Conservation (phyloP, 106 monocot species). For the Apostasia shenzhenica region DNA sequence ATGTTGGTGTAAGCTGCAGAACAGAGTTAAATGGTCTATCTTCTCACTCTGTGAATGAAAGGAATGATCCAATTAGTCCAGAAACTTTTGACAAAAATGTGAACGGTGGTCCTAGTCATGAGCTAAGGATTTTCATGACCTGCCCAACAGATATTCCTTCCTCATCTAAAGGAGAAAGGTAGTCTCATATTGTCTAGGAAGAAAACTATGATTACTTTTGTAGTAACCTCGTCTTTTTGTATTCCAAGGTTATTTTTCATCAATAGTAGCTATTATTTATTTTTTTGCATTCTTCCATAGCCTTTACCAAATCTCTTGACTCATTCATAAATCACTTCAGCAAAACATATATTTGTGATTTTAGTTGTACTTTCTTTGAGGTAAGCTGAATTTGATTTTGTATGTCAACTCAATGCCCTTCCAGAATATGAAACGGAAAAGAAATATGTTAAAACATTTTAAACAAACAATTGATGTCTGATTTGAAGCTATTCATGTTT, state of each 20-base stretch:
- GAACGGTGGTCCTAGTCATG: constrained; percentile 3
- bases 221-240: neutral
- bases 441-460: no score
- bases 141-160: constrained; percentile 14
- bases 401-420: no score
- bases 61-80: neutral
- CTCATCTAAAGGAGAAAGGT: constrained; percentile 40
- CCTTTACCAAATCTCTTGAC: no score
- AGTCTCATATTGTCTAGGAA: neutral
- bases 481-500: no score
- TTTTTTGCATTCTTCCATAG: no score
- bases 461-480: no score
- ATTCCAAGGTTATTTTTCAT: neutral
- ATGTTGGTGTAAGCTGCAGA: constrained; percentile 11
- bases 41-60: neutral
- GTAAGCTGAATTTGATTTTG: no score
- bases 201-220: neutral
- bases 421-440: no score
- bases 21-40: neutral
- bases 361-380: no score
- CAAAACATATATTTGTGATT: neutral
- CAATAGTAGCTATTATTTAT: neutral
- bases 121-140: constrained; percentile 15
- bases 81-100: constrained; percentile 17
- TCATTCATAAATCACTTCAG: no score